Evolutionary conservation across 768 basidiomycete genomes (phyloP).

Genomic region (Gloeostereum incarnatum): DNA sequence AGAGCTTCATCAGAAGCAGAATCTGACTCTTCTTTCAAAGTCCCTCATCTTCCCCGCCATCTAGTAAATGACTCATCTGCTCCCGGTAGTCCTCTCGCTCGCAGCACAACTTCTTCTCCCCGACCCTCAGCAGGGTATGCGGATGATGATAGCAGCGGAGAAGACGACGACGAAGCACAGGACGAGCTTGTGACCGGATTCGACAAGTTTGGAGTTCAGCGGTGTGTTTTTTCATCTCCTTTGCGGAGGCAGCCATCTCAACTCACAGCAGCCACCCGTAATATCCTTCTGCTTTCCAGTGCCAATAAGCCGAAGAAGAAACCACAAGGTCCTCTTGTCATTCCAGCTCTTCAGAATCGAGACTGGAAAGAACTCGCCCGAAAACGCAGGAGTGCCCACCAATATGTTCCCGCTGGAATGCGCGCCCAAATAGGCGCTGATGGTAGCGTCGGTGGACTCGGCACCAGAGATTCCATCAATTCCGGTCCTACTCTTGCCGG

Average conservation of each 20-base stretch:
- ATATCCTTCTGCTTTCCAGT: constrained; percentile 20
- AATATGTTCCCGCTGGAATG: constrained; percentile 61
- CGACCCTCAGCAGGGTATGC: constrained; percentile 17
- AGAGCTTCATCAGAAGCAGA: constrained; percentile 60
- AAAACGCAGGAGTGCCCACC: constrained; percentile 42
- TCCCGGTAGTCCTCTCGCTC: constrained; percentile 47
- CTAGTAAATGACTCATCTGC: constrained; percentile 28
- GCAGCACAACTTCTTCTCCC: constrained; percentile 40
- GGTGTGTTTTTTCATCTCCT: constrained; percentile 52
- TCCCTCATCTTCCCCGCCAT: constrained; percentile 54
- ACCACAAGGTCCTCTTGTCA: constrained; percentile 63
- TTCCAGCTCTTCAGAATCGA: constrained; percentile 76
- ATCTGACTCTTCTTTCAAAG: constrained; percentile 41
- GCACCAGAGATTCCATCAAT: constrained; percentile 68
- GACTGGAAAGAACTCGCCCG: constrained; percentile 85
- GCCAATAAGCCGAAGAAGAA: constrained; percentile 34
- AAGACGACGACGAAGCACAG: constrained; percentile 40
- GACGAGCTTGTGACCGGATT: constrained; percentile 70
- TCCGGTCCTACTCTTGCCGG: constrained; percentile 66
- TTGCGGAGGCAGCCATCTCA: constrained; percentile 39
- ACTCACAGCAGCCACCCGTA: constrained; percentile 55
- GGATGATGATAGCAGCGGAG: constrained; percentile 39
- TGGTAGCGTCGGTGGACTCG: constrained; percentile 71
- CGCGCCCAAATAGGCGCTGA: constrained; percentile 48
- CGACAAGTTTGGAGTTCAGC: constrained; percentile 67